A percentile compares a stretch with the other conserved stretches of the same genome.
phyloP scores from a whole-genome alignment of 768 basidiomycete species.

The Lactarius tabidus region DNA sequence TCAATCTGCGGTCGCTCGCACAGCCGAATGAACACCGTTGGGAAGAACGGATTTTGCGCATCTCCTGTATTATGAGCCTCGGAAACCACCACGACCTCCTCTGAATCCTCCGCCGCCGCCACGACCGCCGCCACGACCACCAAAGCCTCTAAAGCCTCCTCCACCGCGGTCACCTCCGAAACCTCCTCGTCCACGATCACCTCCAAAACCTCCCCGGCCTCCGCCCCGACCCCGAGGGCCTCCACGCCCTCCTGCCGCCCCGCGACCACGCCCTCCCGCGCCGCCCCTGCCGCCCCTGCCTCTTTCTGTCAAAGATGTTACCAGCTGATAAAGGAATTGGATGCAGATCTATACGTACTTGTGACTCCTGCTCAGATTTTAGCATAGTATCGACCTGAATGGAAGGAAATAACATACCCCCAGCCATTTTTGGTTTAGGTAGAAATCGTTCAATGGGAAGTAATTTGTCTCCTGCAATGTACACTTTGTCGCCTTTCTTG shows the following conservation, averaged over 20 bases:
- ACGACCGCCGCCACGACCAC: conserved; percentile 36
- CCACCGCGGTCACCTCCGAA: conserved; percentile 44
- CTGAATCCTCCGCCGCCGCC: conserved; percentile 39
- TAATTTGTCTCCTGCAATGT: conserved; percentile 95
- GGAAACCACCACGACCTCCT: conserved; percentile 42
- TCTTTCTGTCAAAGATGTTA: conserved; percentile 39
- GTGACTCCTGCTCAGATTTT: conserved; percentile 34
- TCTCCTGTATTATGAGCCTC: conserved; percentile 41
- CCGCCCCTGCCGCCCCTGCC: conserved; percentile 36
- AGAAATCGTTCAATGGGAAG: conserved; percentile 95
- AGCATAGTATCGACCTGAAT: conserved; percentile 2
- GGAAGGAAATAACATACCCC: conserved; percentile 42
- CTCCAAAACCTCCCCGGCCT: conserved; percentile 46
- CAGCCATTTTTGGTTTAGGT: conserved; percentile 86
- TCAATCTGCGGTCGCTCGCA: conserved; percentile 7
- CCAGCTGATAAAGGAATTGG: conserved; percentile 19
- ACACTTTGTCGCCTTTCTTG: conserved; percentile 97
- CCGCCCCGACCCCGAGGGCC: conserved; percentile 28
- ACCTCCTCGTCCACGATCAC: conserved; percentile 37
- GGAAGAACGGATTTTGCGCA: not conserved
- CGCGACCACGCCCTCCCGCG: conserved; percentile 27
- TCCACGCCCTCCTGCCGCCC: conserved; percentile 32
- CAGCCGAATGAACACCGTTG: too few species aligned
- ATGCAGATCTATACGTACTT: conserved; percentile 26
- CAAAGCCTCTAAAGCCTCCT: conserved; percentile 44